Percentiles rank a stretch among this genome's conserved stretches.
Conservation (phyloP, 306 rosid species). For the Cotoneaster glaucophyllus region DNA sequence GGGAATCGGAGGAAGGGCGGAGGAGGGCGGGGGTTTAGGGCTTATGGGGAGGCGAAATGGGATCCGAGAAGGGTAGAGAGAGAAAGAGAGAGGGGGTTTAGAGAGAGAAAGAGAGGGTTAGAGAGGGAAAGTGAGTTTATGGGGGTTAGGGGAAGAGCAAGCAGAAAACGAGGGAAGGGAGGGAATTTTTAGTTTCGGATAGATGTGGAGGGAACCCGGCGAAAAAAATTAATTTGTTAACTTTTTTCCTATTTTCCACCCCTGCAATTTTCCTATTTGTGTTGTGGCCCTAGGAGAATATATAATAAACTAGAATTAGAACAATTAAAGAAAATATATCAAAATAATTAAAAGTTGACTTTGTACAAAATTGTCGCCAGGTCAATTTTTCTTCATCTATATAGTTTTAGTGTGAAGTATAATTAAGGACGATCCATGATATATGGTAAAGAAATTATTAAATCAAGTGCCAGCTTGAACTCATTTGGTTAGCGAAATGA, state of each 20-base stretch:
- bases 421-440: too few relatives aligned
- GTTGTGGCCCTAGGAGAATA: not conserved
- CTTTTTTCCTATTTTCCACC: constrained; percentile 24
- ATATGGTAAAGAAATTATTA: too few relatives aligned
- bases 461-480: too few relatives aligned
- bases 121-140: constrained; percentile 11
- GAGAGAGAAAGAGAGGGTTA: constrained; percentile 13
- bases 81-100: constrained; percentile 2
- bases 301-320: too few relatives aligned
- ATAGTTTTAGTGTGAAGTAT: too few relatives aligned
- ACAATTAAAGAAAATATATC: too few relatives aligned
- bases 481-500: too few relatives aligned
- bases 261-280: not conserved
- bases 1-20: not conserved
- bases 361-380: too few relatives aligned
- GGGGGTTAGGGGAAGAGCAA: constrained; percentile 31
- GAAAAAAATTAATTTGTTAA: constrained; percentile 12
- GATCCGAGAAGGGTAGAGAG: constrained; percentile 25
- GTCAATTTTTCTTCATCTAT: too few relatives aligned
- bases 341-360: not conserved
- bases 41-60: constrained; percentile 15
- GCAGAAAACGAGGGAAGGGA: constrained; percentile 98
- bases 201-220: constrained; percentile 95
- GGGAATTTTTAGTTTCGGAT: constrained; percentile 94
- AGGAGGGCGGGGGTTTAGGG: constrained; percentile 17